Evolutionary conservation across 2,329 filamentous ascomycete species (phyloP).

Genomic region (Diaporthe capsici): DNA sequence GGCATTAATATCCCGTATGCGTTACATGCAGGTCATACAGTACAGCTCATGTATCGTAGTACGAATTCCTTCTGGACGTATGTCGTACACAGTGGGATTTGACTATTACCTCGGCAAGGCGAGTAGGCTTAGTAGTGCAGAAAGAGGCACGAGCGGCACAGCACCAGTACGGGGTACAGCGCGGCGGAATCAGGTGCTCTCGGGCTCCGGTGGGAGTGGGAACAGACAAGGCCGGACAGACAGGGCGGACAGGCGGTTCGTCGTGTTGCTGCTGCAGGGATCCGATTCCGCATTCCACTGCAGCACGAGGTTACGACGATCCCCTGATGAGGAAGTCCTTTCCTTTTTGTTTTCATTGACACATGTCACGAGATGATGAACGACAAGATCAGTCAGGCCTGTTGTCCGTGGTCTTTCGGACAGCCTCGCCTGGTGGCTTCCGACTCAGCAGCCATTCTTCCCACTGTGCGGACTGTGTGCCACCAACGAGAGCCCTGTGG

Average conservation of each 20-base stretch:
- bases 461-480: constrained; percentile 5
- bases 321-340: background rate
- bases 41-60: background rate
- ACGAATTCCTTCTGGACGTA: background rate
- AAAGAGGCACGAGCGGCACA: background rate
- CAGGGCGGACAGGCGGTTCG: constrained; percentile 6
- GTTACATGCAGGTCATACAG: background rate
- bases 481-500: background rate
- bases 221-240: background rate
- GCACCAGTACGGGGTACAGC: constrained; percentile 7
- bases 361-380: constrained; percentile 12
- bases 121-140: background rate
- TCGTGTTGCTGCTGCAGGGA: constrained; percentile 18
- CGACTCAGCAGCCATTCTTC: constrained; percentile 12
- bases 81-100: background rate
- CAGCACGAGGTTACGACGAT: constrained; percentile 10
- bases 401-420: background rate
- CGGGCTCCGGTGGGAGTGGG: background rate
- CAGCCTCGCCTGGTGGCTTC: constrained; percentile 20
- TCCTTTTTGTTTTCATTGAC: background rate
- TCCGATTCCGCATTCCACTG: constrained; percentile 9
- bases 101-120: constrained; percentile 16
- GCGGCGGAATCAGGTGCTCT: constrained; percentile 8
- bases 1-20: constrained; percentile 9
- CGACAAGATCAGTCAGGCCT: background rate